Conservation (phyloP, 2,329 filamentous ascomycete species). For the Drechslera avenae region DNA sequence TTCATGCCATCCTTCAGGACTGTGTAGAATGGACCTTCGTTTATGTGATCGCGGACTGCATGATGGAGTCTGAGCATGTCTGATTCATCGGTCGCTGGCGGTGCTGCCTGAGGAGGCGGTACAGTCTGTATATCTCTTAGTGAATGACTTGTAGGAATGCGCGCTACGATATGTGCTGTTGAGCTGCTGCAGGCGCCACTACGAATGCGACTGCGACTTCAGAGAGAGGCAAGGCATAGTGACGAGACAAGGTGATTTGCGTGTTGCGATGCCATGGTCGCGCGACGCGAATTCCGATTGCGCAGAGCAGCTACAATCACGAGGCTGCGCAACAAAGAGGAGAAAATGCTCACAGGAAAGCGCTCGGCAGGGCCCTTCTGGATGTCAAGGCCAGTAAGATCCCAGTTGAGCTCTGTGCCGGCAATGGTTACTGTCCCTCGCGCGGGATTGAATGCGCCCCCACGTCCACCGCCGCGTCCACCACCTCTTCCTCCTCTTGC, state of each 20-base stretch:
- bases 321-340: slow-evolving; percentile 2
- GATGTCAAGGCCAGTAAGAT: slow-evolving; percentile 48
- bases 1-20: slow-evolving; percentile 57
- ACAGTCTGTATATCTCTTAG: slow-evolving; percentile 38
- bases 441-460: slow-evolving; percentile 36
- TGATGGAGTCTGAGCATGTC: slow-evolving; percentile 57
- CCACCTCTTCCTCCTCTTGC: slow-evolving; percentile 44
- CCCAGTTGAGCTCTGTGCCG: slow-evolving; percentile 51
- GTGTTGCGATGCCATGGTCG: slow-evolving; percentile 1
- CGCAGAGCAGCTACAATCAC: background rate
- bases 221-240: slow-evolving; percentile 7
- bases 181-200: no score
- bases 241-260: slow-evolving; percentile 11
- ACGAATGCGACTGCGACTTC: no score
- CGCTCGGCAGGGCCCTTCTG: slow-evolving; percentile 48
- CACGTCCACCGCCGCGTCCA: slow-evolving; percentile 34
- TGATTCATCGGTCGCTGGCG: slow-evolving; percentile 54
- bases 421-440: slow-evolving; percentile 48
- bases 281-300: slow-evolving; percentile 7
- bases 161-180: background rate
- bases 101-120: slow-evolving; percentile 44
- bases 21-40: slow-evolving; percentile 65
- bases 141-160: slow-evolving; percentile 7
- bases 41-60: slow-evolving; percentile 59
- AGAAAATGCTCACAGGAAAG: slow-evolving; percentile 46